Evolutionary conservation across 768 basidiomycete genomes (phyloP).

Genomic region (Russula brevipes): DNA sequence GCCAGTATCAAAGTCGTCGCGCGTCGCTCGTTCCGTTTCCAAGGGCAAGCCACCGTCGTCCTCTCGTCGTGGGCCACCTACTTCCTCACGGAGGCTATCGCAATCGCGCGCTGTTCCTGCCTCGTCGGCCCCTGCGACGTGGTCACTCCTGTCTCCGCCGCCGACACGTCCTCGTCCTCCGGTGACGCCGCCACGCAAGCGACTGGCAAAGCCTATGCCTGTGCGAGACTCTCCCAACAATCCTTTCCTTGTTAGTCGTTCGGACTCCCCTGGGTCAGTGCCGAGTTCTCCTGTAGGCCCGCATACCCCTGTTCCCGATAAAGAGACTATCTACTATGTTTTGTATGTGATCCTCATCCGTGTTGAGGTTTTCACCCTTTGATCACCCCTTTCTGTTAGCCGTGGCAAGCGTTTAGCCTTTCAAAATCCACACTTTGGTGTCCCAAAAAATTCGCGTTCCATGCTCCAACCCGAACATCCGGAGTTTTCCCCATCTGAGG

Average conservation of each 20-base stretch:
- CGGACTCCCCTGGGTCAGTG: constrained; percentile 19
- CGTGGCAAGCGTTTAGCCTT: constrained; percentile 24
- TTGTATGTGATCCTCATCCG: constrained; percentile 16
- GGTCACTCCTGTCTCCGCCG: constrained; percentile 25
- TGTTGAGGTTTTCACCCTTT: not conserved
- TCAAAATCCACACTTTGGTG: constrained; percentile 24
- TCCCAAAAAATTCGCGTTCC: constrained; percentile 14
- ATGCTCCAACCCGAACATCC: constrained; percentile 21
- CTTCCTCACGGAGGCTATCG: constrained; percentile 19
- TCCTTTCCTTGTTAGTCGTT: constrained; percentile 21
- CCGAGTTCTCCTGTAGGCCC: constrained; percentile 24
- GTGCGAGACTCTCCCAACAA: constrained; percentile 27
- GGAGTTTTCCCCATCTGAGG: constrained; percentile 24
- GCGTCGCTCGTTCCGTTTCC: constrained; percentile 5
- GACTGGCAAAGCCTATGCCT: constrained; percentile 15
- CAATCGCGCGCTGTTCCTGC: constrained; percentile 24
- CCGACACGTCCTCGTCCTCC: constrained; percentile 22
- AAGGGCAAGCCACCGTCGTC: constrained; percentile 16
- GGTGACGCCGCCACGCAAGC: constrained; percentile 22
- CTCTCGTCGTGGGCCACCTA: constrained; percentile 17
- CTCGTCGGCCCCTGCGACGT: constrained; percentile 9
- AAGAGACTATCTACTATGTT: constrained; percentile 23
- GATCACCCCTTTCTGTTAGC: not conserved
- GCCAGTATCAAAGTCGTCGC: constrained; percentile 14
- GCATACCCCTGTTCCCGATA: constrained; percentile 19